Percentiles rank a stretch among this genome's conserved stretches.
phyloP scores from a whole-genome alignment of 2,329 filamentous ascomycete genomes.

The Sarocladium strictum region DNA sequence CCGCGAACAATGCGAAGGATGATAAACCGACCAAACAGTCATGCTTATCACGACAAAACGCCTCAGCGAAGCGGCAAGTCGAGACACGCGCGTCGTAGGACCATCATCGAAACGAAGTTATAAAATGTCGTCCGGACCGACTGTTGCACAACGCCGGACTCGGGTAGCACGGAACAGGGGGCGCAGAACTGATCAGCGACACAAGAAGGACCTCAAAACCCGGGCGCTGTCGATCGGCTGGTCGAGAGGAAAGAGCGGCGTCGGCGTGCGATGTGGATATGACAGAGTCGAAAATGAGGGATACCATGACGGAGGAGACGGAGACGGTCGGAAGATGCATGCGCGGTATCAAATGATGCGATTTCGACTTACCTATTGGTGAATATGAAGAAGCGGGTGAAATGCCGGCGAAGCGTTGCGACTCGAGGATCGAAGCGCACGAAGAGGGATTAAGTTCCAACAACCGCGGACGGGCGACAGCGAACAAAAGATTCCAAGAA shows the following conservation, averaged over 20 bases:
- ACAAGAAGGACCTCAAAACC: background rate
- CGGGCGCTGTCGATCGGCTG: background rate
- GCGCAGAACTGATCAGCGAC: background rate
- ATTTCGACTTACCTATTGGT: background rate
- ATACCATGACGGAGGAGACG: background rate
- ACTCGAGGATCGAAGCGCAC: background rate
- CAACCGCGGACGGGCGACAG: slow-evolving; percentile 6
- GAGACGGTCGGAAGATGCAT: background rate
- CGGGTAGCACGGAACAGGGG: background rate
- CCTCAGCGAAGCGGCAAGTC: too few relatives aligned
- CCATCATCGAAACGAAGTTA: too few relatives aligned
- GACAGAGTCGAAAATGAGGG: background rate
- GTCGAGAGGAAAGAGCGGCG: background rate
- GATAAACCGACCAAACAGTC: too few relatives aligned
- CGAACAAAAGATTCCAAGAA: background rate
- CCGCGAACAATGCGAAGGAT: too few relatives aligned
- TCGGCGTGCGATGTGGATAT: background rate
- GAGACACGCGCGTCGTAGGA: too few relatives aligned
- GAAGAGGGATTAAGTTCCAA: slow-evolving; percentile 9
- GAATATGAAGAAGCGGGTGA: slow-evolving; percentile 2
- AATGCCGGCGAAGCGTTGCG: background rate
- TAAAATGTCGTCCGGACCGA: background rate
- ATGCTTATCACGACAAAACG: too few relatives aligned
- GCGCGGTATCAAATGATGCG: background rate
- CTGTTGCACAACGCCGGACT: slow-evolving; percentile 3